A percentile compares a stretch with the other conserved stretches of the same genome.
Evolutionary conservation across 1,139 yeast genomes (phyloP).

Genomic region (Suhomyces bokatorum): DNA sequence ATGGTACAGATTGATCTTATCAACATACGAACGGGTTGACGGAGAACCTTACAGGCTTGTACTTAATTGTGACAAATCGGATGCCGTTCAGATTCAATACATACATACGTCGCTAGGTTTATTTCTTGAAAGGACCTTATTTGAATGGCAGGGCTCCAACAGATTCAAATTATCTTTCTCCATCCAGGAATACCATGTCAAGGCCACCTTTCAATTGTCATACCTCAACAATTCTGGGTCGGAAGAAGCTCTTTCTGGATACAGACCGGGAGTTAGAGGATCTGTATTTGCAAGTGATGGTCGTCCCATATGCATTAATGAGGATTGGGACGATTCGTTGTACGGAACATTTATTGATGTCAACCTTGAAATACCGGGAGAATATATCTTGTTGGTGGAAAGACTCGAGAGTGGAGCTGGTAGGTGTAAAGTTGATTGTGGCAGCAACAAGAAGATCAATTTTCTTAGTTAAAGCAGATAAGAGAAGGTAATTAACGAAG

Average conservation of each 20-base stretch:
- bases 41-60: slow-evolving; percentile 13
- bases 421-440: slow-evolving; percentile 37
- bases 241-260: slow-evolving; percentile 26
- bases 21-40: slow-evolving; percentile 26
- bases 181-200: slow-evolving; percentile 22
- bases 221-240: slow-evolving; percentile 19
- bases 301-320: slow-evolving; percentile 34
- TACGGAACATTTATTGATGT: slow-evolving; percentile 48
- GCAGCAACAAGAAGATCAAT: slow-evolving; percentile 20
- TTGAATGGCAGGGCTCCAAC: slow-evolving; percentile 42
- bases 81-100: slow-evolving; percentile 18
- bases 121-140: slow-evolving; percentile 24
- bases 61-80: slow-evolving; percentile 13
- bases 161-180: slow-evolving; percentile 35
- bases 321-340: slow-evolving; percentile 42
- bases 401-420: slow-evolving; percentile 52
- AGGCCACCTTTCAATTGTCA: slow-evolving; percentile 29
- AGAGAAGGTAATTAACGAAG: too few species aligned
- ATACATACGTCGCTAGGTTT: slow-evolving; percentile 37
- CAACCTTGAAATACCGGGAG: slow-evolving; percentile 26
- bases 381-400: slow-evolving; percentile 45
- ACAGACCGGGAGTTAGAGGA: slow-evolving; percentile 45
- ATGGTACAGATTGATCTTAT: slow-evolving; percentile 35
- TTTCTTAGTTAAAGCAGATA: neutral
- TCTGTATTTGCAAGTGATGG: slow-evolving; percentile 39